Conservation (phyloP, 2,329 filamentous ascomycete species). For the Trichoderma breve region DNA sequence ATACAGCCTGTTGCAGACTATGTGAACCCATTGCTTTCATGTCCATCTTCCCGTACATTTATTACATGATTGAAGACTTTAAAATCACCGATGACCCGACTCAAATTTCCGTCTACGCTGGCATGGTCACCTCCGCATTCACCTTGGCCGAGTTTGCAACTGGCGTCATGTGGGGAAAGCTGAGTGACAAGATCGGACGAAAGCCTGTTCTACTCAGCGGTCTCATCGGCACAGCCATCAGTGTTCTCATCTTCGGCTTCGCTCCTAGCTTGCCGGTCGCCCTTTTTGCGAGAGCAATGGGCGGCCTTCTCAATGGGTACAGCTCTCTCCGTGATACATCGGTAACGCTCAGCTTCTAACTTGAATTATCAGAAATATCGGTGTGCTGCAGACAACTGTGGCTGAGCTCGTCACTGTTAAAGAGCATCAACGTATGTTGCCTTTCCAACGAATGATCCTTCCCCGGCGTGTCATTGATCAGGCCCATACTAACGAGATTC, state of each 20-base stretch:
- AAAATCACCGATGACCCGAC: slow-evolving; percentile 74
- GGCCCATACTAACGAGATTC: slow-evolving; percentile 27
- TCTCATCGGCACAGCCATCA: slow-evolving; percentile 86
- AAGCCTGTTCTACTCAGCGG: slow-evolving; percentile 90
- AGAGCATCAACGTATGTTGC: slow-evolving; percentile 77
- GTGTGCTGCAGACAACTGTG: slow-evolving; percentile 91
- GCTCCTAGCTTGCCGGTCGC: slow-evolving; percentile 78
- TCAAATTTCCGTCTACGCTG: slow-evolving; percentile 86
- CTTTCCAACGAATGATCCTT: not conserved
- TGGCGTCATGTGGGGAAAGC: slow-evolving; percentile 85
- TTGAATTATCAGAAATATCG: slow-evolving; percentile 68
- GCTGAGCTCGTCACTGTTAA: slow-evolving; percentile 91
- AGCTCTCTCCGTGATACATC: not conserved
- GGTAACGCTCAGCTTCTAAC: not conserved
- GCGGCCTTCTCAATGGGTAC: slow-evolving; percentile 89
- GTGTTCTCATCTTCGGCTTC: slow-evolving; percentile 91
- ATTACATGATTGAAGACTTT: slow-evolving; percentile 95
- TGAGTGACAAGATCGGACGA: slow-evolving; percentile 88
- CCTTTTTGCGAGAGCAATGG: slow-evolving; percentile 81
- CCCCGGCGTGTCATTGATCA: not conserved
- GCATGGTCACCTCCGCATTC: slow-evolving; percentile 94
- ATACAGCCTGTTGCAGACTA: slow-evolving; percentile 81
- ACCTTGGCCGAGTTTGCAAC: slow-evolving; percentile 94
- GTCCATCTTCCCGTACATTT: slow-evolving; percentile 98
- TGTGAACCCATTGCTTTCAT: slow-evolving; percentile 99